Evolutionary conservation across 192 early-diverging fungal genomes (phyloP), one percentile per base, ranked within the genome.

Genomic region (Geranomyces michiganensis): DNA sequence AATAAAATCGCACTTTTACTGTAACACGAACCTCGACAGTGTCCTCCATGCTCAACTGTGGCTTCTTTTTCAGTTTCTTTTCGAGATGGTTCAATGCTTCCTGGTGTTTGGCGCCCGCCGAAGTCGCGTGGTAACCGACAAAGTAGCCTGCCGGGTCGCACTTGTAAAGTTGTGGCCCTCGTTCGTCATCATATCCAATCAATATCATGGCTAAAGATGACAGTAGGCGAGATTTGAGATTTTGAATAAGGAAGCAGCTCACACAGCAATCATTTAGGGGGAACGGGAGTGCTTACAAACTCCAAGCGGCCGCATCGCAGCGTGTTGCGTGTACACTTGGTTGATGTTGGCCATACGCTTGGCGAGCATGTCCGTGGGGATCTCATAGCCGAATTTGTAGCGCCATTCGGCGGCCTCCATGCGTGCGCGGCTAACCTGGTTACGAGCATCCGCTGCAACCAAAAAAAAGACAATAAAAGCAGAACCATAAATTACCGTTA

Each of bases 251-350:
- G 22, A 60, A 46, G 9, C 66, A 26, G 31, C 26, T 51, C 33
- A 21, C 17, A n/a, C n/a, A n/a, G n/a, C n/a, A n/a, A n/a, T n/a
- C n/a, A n/a, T n/a, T n/a, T n/a, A n/a, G n/a, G n/a, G 56, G 32
- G 67, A 22, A 27, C 22, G 27, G n/a, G 14, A 26, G 24, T 29
- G 91, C 90, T 82, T 82, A 93, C 92, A 93, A 66, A 97, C 94
- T 67, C 96, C 97, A 36, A 96, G 82, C 44, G 96, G 97, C 75
- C 97, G 85, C 94, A 97, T 98, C 56, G 94, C 94, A 30, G 97
- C 97, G 71, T 98, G 94, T 76, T 99, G 97, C 59, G 97, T 99
- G 78, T 97, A 97, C 62, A 99, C 97, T 83, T 99, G 97, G 76
- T 97, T 97, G 77, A 98, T 91, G 73, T 94, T 96, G 53, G 97